Conservation (phyloP, 2,329 filamentous ascomycete genomes). For the Fusarium staphyleae region DNA sequence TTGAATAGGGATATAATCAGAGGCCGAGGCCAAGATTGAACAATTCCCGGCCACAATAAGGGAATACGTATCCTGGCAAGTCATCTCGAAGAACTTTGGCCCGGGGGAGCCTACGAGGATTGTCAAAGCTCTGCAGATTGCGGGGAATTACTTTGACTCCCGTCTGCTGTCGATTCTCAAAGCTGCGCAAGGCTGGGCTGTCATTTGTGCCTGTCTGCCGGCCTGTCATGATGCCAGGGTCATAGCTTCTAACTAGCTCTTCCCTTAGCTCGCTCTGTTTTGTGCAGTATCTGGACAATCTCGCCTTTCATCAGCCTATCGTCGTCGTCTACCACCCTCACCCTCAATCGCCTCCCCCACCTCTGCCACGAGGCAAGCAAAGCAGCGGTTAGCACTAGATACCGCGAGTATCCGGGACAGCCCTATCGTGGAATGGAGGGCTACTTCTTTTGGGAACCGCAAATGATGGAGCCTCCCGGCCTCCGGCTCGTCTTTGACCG, state of each 20-base stretch:
- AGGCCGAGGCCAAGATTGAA: no score
- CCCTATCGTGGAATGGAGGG: slow-evolving; percentile 25
- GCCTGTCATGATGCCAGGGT: neutral
- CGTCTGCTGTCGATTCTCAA: slow-evolving; percentile 1
- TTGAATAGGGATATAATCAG: no score
- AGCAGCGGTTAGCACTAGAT: slow-evolving; percentile 8
- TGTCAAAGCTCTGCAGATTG: slow-evolving; percentile 35
- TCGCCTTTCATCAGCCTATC: slow-evolving; percentile 4
- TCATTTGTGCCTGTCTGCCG: neutral
- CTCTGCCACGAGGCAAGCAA: slow-evolving; percentile 19
- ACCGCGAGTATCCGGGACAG: slow-evolving; percentile 30
- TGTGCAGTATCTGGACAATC: slow-evolving; percentile 9
- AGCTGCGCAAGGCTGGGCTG: neutral
- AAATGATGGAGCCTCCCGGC: slow-evolving; percentile 23
- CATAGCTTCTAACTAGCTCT: neutral
- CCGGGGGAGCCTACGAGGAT: no score
- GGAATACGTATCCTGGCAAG: slow-evolving; percentile 40
- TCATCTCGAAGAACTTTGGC: slow-evolving; percentile 9
- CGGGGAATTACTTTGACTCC: slow-evolving; percentile 30
- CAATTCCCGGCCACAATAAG: slow-evolving; percentile 31
- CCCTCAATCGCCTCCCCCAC: slow-evolving; percentile 10
- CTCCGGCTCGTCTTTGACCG: slow-evolving; percentile 27
- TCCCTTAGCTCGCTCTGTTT: slow-evolving; percentile 4
- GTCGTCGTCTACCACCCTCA: neutral
- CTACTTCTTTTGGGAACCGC: slow-evolving; percentile 11